Base-by-base conservation (phyloP, 1,284 basidiomycete species). In the Quambalaria eucalypti region DNA sequence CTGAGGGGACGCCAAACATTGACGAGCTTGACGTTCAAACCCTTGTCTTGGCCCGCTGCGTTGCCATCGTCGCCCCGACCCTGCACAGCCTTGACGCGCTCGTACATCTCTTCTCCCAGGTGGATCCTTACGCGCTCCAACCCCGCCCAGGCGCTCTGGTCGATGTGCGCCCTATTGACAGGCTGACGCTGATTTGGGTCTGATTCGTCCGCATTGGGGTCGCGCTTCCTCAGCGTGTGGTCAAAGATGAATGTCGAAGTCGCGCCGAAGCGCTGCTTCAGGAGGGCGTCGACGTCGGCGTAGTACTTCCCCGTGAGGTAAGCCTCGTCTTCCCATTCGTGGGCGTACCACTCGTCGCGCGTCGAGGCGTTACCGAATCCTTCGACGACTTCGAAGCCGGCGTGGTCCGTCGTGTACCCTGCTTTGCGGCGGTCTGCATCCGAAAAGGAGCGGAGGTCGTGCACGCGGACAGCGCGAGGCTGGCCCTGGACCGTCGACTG, bases 1-100 rank as follows among this genome's bases (percentile, higher is more conserved):
- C 73, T 61, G 56, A 86, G 83, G 1, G 85, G 84, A 7, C 84
- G 76, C 85, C 85, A 87, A 55, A 86, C 79, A 76, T 86, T 87
- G 76, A 87, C 82, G 52, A 86, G 82, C 69, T 86, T 84, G 76
- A 81, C 82, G 23, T 82, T 81, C 26, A 67, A 46, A n/a, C n/a
- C n/a, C n/a, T n/a, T n/a, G n/a, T n/a, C n/a, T n/a, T n/a, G n/a
- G n/a, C n/a, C n/a, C n/a, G n/a, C n/a, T n/a, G n/a, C n/a, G n/a
- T n/a, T n/a, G n/a, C n/a, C n/a, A n/a, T n/a, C n/a, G n/a, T n/a
- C n/a, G n/a, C n/a, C n/a, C n/a, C n/a, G n/a, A n/a, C n/a, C n/a
- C 29, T 68, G 54, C 19, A 63, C 67, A 2, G 40, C 31, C 36
- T 62, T 58, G 49, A 69, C 67, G 19, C 48, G 47, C 10, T 62